Evolutionary conservation across 129 eudicot genomes (phyloP).

Genomic region (Artemisia tridentata): DNA sequence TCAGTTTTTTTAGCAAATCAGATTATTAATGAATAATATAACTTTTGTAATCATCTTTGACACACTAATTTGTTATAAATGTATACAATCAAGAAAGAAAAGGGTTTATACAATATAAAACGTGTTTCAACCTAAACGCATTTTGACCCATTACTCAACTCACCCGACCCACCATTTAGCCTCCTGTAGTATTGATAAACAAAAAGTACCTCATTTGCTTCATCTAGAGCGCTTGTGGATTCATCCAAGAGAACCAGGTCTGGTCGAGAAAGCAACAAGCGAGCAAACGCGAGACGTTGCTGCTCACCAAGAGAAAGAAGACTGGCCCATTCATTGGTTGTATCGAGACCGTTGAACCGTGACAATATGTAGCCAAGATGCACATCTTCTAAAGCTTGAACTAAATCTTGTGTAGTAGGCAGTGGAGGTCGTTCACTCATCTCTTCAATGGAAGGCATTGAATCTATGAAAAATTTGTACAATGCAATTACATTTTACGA

Average conservation of each 20-base stretch:
- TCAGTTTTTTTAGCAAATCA: background rate
- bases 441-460: conserved; percentile 48
- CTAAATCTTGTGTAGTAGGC: conserved; percentile 70
- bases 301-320: conserved; percentile 96
- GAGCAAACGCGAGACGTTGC: conserved; percentile 94
- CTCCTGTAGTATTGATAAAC: background rate
- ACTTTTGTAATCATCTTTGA: background rate
- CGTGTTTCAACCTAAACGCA: background rate
- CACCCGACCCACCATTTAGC: background rate
- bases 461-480: conserved; percentile 37
- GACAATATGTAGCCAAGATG: conserved; percentile 70
- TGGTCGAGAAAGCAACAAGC: conserved; percentile 81
- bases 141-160: background rate
- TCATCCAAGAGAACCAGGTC: conserved; percentile 81
- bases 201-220: conserved; percentile 74
- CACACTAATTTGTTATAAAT: background rate
- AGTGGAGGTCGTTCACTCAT: conserved; percentile 26
- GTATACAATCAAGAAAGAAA: background rate
- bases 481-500: background rate
- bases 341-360: conserved; percentile 66
- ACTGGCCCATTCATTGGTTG: conserved; percentile 81
- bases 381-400: conserved; percentile 79
- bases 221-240: conserved; percentile 96
- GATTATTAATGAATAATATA: background rate
- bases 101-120: background rate